These are phyloP conservation scores for Pseudopithomyces chartarum DNA, from an alignment of 2,329 filamentous ascomycete genomes.

Conservation along the genomic window DNA sequence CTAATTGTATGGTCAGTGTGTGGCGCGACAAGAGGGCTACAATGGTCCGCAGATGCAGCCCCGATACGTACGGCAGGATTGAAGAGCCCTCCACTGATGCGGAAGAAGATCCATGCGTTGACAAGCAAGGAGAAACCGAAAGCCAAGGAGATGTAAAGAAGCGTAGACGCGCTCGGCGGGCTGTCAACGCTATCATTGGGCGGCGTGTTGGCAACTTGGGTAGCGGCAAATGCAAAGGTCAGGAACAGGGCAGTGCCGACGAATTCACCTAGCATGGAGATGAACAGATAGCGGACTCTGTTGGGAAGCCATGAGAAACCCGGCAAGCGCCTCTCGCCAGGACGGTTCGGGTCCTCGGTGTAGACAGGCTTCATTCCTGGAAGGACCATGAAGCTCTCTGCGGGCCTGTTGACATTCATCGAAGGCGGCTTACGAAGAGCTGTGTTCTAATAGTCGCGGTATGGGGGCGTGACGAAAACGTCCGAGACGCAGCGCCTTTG, in stretches of 20 bases:
- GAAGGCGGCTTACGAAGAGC: constrained; percentile 14
- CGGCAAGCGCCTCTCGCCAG: constrained; percentile 45
- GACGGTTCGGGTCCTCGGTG: constrained; percentile 36
- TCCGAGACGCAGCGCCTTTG: constrained; percentile 25
- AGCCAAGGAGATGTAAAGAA: constrained; percentile 44
- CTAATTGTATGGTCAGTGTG: constrained; percentile 28
- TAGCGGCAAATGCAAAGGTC: constrained; percentile 47
- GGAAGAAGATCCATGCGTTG: constrained; percentile 49
- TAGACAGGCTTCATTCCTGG: constrained; percentile 45
- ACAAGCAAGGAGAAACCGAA: constrained; percentile 47
- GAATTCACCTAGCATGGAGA: constrained; percentile 52
- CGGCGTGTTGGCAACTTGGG: constrained; percentile 44
- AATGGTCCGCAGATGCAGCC: neutral
- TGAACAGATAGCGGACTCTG: constrained; percentile 47
- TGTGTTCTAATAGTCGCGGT: constrained; percentile 20
- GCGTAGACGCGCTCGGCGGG: constrained; percentile 26
- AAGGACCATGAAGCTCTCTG: constrained; percentile 43
- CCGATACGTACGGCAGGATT: constrained; percentile 45
- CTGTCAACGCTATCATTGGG: constrained; percentile 20
- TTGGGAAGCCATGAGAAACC: constrained; percentile 52
- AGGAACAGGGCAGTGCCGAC: constrained; percentile 48
- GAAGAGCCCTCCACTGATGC: constrained; percentile 46
- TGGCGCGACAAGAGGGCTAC: constrained; percentile 9
- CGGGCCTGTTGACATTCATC: constrained; percentile 47
- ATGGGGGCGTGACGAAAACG: constrained; percentile 23